A percentile compares a stretch with the other conserved stretches of the same genome.
These are phyloP conservation scores for Oleoguttula mirabilis DNA, from an alignment of 495 filamentous ascomycete genomes.

Conservation along the genomic window DNA sequence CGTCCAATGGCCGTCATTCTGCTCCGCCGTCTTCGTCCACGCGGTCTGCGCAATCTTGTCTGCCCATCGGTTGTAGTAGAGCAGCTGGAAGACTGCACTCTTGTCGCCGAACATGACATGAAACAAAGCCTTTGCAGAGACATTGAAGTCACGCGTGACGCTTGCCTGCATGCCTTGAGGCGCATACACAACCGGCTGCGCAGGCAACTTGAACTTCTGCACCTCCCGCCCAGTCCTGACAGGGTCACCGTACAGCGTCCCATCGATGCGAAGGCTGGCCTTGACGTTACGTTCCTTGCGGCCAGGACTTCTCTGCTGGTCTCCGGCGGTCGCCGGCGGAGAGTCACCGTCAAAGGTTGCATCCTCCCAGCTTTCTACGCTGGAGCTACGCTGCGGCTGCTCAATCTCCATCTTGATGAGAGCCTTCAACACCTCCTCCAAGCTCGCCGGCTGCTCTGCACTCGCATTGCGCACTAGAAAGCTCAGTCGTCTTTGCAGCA, in stretches of 20 bases:
- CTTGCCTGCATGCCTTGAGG: constrained; percentile 64
- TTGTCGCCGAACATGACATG: constrained; percentile 94
- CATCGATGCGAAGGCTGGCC: constrained; percentile 50
- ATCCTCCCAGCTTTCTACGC: constrained; percentile 90
- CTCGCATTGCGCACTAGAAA: constrained; percentile 68
- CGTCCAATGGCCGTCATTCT: constrained; percentile 4
- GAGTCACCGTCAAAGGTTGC: constrained; percentile 41
- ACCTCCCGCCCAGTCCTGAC: constrained; percentile 36
- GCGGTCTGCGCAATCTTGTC: constrained; percentile 70
- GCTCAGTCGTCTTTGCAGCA: constrained; percentile 74
- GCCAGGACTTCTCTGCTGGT: constrained; percentile 17
- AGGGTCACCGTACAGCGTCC: constrained; percentile 34
- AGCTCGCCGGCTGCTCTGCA: constrained; percentile 45
- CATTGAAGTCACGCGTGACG: constrained; percentile 66
- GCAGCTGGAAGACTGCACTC: constrained; percentile 80
- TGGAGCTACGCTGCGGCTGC: constrained; percentile 49
- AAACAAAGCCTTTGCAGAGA: constrained; percentile 86
- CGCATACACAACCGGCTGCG: constrained; percentile 68
- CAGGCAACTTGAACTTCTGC: constrained; percentile 73
- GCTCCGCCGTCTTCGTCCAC: constrained; percentile 59
- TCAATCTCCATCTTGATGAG: constrained; percentile 59
- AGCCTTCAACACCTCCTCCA: constrained; percentile 53
- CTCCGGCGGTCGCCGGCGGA: constrained; percentile 1
- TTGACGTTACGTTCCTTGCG: constrained; percentile 43
- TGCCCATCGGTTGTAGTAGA: constrained; percentile 76